Evolutionary conservation across 208 protist genomes (phyloP).

Genomic region (Acanthamoeba triangularis): DNA sequence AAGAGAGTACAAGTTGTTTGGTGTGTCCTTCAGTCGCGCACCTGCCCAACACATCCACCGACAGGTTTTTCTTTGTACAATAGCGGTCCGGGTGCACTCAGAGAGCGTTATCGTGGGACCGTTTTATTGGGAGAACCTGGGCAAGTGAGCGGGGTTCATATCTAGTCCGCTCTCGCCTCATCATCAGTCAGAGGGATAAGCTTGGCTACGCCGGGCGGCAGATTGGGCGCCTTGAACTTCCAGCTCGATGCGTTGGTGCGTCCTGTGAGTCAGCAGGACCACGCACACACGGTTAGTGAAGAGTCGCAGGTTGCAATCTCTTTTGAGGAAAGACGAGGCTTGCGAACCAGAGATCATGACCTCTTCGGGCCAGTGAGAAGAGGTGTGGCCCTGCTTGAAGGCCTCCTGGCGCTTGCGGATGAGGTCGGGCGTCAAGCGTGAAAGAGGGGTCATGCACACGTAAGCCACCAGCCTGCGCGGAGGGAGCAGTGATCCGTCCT

Average conservation of each 20-base stretch:
- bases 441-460: slow-evolving; percentile 47
- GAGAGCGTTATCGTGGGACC: too few species aligned
- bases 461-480: slow-evolving; percentile 1
- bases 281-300: neutral
- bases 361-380: slow-evolving; percentile 49
- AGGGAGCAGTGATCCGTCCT: neutral
- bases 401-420: slow-evolving; percentile 40
- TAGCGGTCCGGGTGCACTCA: too few species aligned
- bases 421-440: neutral
- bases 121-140: too few species aligned
- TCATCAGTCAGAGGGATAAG: slow-evolving; percentile 1
- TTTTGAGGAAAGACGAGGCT: too few species aligned
- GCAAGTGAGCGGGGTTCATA: too few species aligned
- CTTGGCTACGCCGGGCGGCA: neutral
- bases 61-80: too few species aligned
- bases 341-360: slow-evolving; percentile 19
- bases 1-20: too few species aligned
- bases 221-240: slow-evolving; percentile 16
- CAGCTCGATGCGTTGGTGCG: neutral
- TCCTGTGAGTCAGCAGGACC: neutral
- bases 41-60: too few species aligned
- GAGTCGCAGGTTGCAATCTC: too few species aligned
- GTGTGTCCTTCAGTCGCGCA: too few species aligned
- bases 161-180: too few species aligned
- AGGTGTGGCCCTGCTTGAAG: neutral